A percentile compares a stretch with the other conserved stretches of the same genome.
phyloP scores from a whole-genome alignment of 148 eudicot genomes.

The Chenopodium album region DNA sequence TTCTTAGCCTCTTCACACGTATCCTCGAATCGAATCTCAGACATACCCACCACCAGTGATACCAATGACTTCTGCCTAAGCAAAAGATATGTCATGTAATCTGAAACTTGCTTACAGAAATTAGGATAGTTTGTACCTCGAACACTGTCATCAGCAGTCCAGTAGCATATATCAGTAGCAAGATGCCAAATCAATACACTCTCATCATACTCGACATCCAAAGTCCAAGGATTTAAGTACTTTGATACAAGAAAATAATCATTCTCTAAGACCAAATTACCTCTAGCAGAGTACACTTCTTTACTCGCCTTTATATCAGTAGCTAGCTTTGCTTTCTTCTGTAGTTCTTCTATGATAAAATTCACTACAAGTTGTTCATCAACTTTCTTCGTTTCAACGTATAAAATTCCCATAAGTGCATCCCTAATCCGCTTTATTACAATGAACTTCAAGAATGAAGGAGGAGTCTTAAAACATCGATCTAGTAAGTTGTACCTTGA shows the following conservation, averaged over 20 bases:
- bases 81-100: slow-evolving; percentile 40
- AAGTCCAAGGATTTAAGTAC: slow-evolving; percentile 17
- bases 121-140: background rate
- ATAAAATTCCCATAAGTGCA: background rate
- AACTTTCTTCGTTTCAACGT: background rate
- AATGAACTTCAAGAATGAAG: background rate
- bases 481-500: slow-evolving; percentile 21
- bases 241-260: background rate
- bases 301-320: background rate
- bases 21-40: slow-evolving; percentile 24
- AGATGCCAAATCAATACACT: slow-evolving; percentile 25
- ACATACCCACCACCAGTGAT: slow-evolving; percentile 29
- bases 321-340: background rate
- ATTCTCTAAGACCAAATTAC: background rate
- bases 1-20: slow-evolving; percentile 27
- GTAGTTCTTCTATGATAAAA: slow-evolving; percentile 22
- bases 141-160: background rate
- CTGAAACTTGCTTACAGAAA: slow-evolving; percentile 24
- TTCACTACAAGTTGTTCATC: background rate
- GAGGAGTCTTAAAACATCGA: slow-evolving; percentile 5
- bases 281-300: slow-evolving; percentile 9
- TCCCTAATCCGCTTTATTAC: background rate
- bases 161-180: slow-evolving; percentile 36
- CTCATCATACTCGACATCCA: slow-evolving; percentile 21
- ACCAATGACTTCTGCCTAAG: slow-evolving; percentile 23